Conservation (phyloP, 1,284 basidiomycete species). For the Flammula alnicola region DNA sequence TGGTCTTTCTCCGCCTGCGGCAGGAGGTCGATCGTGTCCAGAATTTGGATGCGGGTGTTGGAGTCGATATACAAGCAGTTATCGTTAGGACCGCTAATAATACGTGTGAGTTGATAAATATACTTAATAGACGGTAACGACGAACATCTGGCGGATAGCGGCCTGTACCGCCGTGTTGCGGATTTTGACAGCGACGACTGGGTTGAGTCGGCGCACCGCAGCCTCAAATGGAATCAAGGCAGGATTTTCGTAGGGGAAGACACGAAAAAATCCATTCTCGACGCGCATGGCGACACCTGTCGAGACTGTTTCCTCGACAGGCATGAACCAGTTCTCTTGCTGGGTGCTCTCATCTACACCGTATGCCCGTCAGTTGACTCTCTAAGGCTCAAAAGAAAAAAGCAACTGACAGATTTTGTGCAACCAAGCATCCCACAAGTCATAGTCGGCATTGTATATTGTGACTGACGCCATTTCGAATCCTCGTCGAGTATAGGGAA, state of each 20-base stretch:
- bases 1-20: conserved; percentile 83
- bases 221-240: conserved; percentile 72
- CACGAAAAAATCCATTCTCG: conserved; percentile 64
- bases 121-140: no score
- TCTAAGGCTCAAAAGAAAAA: background rate
- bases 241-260: conserved; percentile 75
- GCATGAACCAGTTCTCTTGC: conserved; percentile 52
- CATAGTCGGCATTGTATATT: conserved; percentile 46
- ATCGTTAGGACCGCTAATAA: conserved; percentile 56
- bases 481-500: conserved; percentile 11
- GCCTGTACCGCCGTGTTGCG: conserved; percentile 81
- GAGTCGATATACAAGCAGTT: conserved; percentile 67
- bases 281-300: conserved; percentile 71
- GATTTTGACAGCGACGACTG: conserved; percentile 82
- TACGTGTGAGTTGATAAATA: no score
- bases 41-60: conserved; percentile 73
- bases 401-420: conserved; percentile 49
- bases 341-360: conserved; percentile 47
- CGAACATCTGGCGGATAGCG: conserved; percentile 73
- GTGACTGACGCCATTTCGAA: conserved; percentile 36
- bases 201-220: conserved; percentile 75
- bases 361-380: background rate
- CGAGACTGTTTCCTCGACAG: conserved; percentile 45
- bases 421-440: conserved; percentile 48
- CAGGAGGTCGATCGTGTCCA: conserved; percentile 71